Evolutionary conservation across 2,329 filamentous ascomycete genomes (phyloP).

Genomic region (Sporothrix luriei): DNA sequence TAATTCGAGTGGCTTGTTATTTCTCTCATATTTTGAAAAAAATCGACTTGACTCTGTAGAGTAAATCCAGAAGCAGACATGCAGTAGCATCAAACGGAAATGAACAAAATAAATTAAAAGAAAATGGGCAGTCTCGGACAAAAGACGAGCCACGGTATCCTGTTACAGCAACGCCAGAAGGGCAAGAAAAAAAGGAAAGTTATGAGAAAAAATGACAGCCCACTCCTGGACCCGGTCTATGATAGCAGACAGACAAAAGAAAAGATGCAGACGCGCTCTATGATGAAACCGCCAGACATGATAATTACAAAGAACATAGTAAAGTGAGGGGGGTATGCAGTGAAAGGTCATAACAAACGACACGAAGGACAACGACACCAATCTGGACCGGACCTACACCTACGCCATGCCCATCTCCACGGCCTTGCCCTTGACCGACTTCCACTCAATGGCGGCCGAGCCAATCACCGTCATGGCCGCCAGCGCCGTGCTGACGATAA

Average conservation of each 20-base stretch:
- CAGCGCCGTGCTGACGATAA: slow-evolving; percentile 44
- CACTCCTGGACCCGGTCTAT: slow-evolving; percentile 9
- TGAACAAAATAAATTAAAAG: neutral
- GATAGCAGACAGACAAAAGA: neutral
- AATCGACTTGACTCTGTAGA: neutral
- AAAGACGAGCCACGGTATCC: neutral
- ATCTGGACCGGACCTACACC: neutral
- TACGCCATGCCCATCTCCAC: slow-evolving; percentile 28
- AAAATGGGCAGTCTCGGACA: neutral
- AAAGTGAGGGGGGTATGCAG: neutral
- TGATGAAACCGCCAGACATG: slow-evolving; percentile 15
- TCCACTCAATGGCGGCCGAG: slow-evolving; percentile 47
- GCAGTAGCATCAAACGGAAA: neutral
- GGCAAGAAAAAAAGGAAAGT: neutral
- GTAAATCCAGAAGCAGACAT: neutral
- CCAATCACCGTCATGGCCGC: slow-evolving; percentile 44
- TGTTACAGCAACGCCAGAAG: slow-evolving; percentile 16
- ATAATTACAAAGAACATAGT: slow-evolving; percentile 8
- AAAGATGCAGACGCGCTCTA: slow-evolving; percentile 13
- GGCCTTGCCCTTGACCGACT: slow-evolving; percentile 48
- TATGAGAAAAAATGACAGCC: neutral
- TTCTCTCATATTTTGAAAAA: neutral
- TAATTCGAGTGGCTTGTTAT: too few relatives aligned
- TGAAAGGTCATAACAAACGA: neutral
- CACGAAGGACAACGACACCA: too few relatives aligned